Base-by-base conservation (phyloP, 2,329 filamentous ascomycete species). In the Cucurbitaria berberidis region DNA sequence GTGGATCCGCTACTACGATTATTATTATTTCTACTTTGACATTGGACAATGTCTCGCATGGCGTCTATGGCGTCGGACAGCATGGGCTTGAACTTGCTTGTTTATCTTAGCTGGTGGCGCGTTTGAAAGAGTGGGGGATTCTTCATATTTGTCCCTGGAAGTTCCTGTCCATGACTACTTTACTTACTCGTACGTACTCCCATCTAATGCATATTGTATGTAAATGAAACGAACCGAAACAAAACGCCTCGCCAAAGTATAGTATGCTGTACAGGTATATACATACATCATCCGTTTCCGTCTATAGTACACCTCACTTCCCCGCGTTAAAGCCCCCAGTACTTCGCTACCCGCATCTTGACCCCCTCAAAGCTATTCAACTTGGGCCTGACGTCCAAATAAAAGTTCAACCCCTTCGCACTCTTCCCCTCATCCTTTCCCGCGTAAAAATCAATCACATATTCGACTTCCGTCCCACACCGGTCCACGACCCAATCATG, bases 401-500 rank as follows among this genome's bases (percentile, higher is more conserved):
- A 88, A 63, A 88, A 88, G 61, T 82, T 87, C 61, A 88, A 67
- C 39, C 80, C 81, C 51, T 77, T 77, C 50, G 72, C 76, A 24
- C 52, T 61, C 67, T 58, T 74, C 24, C 69, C 74, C 48, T 76
- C 74, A 26, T 80, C 74, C 63, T 81, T 85, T 0, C 95, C 95
- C 5, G 91, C 87, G 72, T 99, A 99, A 68, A 99, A 99, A 76
- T 99, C 95, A 74, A 99, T 99, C 34, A 99, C 89, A 73, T 99
- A 99, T 67, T 98, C 95, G 43, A 99, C 79, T 68, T 85, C 86
- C 18, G 81, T 88, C 26, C 90, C 93, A 72, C 95, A 98, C 45
- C 95, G 83, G 76, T 99, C 93, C 30, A 99, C 88, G 21, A 97
- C 87, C 95, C 95, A 99, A 75, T 99, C 95, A 74, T 99, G 95